phyloP scores from a whole-genome alignment of 1,284 basidiomycete species.

The Ceratobasidium sp. region DNA sequence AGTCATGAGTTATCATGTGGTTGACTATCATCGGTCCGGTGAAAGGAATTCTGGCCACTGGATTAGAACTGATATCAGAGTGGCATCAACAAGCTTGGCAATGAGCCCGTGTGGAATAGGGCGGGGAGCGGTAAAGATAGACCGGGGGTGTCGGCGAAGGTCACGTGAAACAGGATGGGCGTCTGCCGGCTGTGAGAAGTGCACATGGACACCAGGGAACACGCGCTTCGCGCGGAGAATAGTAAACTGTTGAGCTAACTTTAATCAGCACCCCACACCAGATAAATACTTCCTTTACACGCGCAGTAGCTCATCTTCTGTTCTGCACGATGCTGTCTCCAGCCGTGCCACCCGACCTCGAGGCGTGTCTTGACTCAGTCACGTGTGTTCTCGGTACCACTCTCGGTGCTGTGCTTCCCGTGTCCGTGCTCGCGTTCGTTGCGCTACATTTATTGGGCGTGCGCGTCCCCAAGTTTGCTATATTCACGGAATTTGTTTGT shows the following conservation, averaged over 20 bases:
- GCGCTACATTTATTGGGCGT: constrained; percentile 17
- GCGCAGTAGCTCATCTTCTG: neutral
- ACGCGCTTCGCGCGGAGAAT: neutral
- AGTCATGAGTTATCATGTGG: too few relatives aligned
- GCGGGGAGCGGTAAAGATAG: constrained; percentile 8
- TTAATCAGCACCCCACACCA: constrained; percentile 19
- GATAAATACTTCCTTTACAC: neutral
- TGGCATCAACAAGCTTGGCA: too few relatives aligned
- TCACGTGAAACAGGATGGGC: constrained; percentile 10
- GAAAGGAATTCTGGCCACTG: too few relatives aligned
- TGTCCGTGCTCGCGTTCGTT: constrained; percentile 20
- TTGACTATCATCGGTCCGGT: too few relatives aligned
- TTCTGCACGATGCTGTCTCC: constrained; percentile 11
- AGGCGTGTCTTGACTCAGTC: constrained; percentile 41
- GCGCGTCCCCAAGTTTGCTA: constrained; percentile 21
- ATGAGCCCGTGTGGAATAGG: too few relatives aligned
- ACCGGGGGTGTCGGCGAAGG: neutral
- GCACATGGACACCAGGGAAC: constrained; percentile 2
- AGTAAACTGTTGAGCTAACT: neutral
- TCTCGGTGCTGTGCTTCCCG: constrained; percentile 27
- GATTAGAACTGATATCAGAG: too few relatives aligned
- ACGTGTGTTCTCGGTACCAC: constrained; percentile 35
- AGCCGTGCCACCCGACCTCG: constrained; percentile 39
- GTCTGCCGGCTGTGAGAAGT: constrained; percentile 6
- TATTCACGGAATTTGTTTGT: constrained; percentile 40